Evolutionary conservation across 2,329 filamentous ascomycete species (phyloP), one percentile per base, ranked within the genome.

Genomic region (Exophiala lecanii-corni): DNA sequence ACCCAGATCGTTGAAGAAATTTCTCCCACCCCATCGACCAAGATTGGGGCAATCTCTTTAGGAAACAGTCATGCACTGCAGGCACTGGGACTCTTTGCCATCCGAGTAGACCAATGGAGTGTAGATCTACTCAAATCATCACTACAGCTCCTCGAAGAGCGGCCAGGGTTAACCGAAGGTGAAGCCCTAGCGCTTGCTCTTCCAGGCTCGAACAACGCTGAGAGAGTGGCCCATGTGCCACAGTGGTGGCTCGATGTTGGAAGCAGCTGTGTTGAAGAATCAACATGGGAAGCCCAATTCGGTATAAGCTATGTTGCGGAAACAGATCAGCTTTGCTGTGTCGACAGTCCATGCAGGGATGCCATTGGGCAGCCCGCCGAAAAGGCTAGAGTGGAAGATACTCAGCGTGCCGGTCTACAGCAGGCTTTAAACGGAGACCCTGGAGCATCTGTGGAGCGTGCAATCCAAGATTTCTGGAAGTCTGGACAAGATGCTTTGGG

Each of bases 161-260:
- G 25, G n/a, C 25, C 25, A 9, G n/a, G 25, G 9, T 28, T 28
- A n/a, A 28, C 25, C n/a, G 25, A 28, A 9, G 25, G 25, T 28
- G 25, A 28, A n/a, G 25, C 25, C n/a, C 25, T 28, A 28, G n/a
- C 25, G n/a, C 25, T 28, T 26, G 6, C 13, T 5, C 13, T 17
- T 5, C 15, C 33, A 3, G 5, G 5, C 13, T 36, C 33, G 5
- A 10, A 37, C 6, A 18, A 37, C 9, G 18, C 35, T 12, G 5
- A 21, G 10, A 23, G 12, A 5, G 35, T 38, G 35, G 35, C 19
- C 19, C 13, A 21, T 26, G 35, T 26, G 4, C 35, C 35, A 15
- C 17, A 26, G 15, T 38, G 35, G 35, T 38, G 35, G 35, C 35
- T 38, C 6, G 35, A 38, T 7, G 19, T 38, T 13, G 15, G 35